Conservation (phyloP, 140 eudicot species). For the Oenanthe javanica region DNA sequence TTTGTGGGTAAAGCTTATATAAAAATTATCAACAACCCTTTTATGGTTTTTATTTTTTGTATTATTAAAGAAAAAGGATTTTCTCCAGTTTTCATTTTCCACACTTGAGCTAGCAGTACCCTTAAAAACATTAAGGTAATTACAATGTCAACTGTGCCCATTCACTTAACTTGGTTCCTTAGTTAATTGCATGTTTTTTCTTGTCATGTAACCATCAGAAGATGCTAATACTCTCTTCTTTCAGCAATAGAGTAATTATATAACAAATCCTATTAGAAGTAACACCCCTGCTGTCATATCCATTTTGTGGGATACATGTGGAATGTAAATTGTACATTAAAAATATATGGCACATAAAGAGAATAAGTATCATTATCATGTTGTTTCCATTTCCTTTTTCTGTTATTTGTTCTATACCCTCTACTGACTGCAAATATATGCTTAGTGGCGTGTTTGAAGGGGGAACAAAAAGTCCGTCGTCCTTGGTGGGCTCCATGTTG, state of each 20-base stretch:
- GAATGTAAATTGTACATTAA: not conserved
- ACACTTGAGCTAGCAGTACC: not conserved
- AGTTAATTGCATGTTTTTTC: not conserved
- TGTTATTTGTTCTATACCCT: not conserved
- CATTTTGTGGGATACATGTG: not conserved
- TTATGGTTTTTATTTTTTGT: not conserved
- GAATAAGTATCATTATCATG: not conserved
- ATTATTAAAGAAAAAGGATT: not conserved
- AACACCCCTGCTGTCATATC: not conserved
- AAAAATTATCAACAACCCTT: not conserved
- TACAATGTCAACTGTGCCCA: not conserved
- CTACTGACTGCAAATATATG: conserved; percentile 12
- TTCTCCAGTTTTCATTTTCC: no score
- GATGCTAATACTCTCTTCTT: not conserved
- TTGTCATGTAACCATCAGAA: not conserved
- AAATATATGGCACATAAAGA: not conserved
- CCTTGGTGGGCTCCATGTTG: conserved; percentile 99
- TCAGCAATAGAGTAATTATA: not conserved
- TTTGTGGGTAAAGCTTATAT: not conserved
- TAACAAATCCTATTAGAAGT: not conserved
- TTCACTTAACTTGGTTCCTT: not conserved
- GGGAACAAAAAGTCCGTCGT: conserved; percentile 82
- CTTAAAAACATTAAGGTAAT: not conserved
- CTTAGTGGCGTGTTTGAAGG: conserved; percentile 93
- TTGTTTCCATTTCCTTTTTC: not conserved